phyloP scores from a whole-genome alignment of 768 basidiomycete genomes.

The Pisolithus microcarpus region DNA sequence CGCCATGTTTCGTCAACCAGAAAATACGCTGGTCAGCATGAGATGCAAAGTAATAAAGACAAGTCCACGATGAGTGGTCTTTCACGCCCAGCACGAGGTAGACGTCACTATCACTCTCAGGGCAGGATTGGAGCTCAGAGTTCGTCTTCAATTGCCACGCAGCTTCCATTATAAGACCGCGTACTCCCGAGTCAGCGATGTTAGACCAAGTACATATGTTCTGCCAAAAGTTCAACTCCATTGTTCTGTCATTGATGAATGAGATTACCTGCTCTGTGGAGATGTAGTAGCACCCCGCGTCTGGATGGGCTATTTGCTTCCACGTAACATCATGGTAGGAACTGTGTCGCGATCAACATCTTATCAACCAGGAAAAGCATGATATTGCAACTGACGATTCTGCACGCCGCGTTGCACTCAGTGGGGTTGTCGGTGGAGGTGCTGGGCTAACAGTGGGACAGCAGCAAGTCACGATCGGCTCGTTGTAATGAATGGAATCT shows the following conservation, averaged over 20 bases:
- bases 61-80: not conserved
- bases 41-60: constrained; percentile 23
- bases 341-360: not conserved
- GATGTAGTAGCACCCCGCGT: constrained; percentile 27
- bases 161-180: not conserved
- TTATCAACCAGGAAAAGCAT: not conserved
- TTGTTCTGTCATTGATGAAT: not conserved
- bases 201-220: not conserved
- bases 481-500: not conserved
- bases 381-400: not conserved
- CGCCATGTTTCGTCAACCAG: constrained; percentile 19
- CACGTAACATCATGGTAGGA: constrained; percentile 18
- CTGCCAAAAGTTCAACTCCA: not conserved
- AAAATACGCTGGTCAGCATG: constrained; percentile 22
- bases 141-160: not conserved
- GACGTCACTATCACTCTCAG: constrained; percentile 7
- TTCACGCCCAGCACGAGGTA: constrained; percentile 14
- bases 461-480: not conserved
- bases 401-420: not conserved
- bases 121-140: not conserved
- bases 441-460: not conserved
- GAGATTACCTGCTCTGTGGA: constrained; percentile 24
- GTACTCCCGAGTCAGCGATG: not conserved
- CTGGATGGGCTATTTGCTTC: constrained; percentile 24
- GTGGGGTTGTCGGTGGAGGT: not conserved